A percentile compares a stretch with the other conserved stretches of the same genome.
Conservation (phyloP, 2,329 filamentous ascomycete species). For the Ceratocystis colombiana region DNA sequence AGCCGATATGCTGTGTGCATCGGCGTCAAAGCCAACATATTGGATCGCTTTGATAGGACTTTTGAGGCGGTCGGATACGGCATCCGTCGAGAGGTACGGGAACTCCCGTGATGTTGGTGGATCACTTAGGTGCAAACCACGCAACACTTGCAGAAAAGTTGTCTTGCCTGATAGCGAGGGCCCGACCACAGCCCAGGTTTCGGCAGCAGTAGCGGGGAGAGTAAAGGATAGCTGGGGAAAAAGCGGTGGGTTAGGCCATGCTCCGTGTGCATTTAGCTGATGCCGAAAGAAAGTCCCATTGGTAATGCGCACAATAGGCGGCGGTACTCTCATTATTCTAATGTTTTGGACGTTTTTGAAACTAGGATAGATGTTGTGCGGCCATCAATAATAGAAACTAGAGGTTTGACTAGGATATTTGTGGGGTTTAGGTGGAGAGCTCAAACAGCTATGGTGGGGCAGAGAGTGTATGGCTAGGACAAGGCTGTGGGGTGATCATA, state of each 20-base stretch:
- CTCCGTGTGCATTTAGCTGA: slow-evolving; percentile 48
- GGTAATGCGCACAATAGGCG: slow-evolving; percentile 58
- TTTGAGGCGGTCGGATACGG: slow-evolving; percentile 46
- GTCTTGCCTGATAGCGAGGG: slow-evolving; percentile 71
- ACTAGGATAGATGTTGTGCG: too few relatives aligned
- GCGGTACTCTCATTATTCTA: slow-evolving; percentile 30
- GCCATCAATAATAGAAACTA: too few relatives aligned
- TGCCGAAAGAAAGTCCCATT: slow-evolving; percentile 76
- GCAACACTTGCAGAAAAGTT: slow-evolving; percentile 67
- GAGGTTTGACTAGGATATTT: background rate
- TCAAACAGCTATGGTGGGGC: background rate
- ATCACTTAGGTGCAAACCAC: slow-evolving; percentile 63
- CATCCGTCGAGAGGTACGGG: slow-evolving; percentile 61
- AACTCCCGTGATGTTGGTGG: slow-evolving; percentile 68
- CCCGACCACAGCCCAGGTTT: slow-evolving; percentile 78
- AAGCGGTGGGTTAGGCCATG: slow-evolving; percentile 56
- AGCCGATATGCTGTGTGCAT: slow-evolving; percentile 47
- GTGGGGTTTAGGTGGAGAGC: background rate
- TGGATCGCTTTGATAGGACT: slow-evolving; percentile 60
- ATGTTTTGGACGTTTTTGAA: too few relatives aligned
- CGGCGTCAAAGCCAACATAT: slow-evolving; percentile 83
- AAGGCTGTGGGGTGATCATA: background rate
- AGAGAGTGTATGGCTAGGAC: background rate
- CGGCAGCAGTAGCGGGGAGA: slow-evolving; percentile 48
- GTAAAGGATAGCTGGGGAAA: slow-evolving; percentile 63